Conservation (phyloP, 495 filamentous ascomycete species). For the Aspergillus incahuasiensis region DNA sequence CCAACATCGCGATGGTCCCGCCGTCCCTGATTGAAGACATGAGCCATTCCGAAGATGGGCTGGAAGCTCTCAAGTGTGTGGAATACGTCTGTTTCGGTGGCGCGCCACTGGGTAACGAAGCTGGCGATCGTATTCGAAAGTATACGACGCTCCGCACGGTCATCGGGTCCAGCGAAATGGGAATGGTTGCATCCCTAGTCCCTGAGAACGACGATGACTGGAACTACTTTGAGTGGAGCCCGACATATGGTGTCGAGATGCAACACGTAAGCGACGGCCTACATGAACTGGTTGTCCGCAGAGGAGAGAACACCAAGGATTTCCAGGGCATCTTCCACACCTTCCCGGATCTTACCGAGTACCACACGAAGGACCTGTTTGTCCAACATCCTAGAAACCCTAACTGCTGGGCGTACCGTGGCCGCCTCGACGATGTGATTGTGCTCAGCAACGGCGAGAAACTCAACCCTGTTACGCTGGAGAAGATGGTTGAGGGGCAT, state of each 20-base stretch:
- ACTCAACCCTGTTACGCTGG: slow-evolving; percentile 52
- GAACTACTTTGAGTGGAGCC: slow-evolving; percentile 4
- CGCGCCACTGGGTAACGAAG: slow-evolving; percentile 16
- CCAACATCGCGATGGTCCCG: slow-evolving; percentile 9
- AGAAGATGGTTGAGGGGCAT: slow-evolving; percentile 40
- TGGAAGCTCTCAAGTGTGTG: slow-evolving; percentile 1
- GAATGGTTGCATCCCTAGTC: slow-evolving; percentile 4
- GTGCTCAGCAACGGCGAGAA: slow-evolving; percentile 61
- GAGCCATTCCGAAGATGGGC: slow-evolving; percentile 4
- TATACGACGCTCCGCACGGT: slow-evolving; percentile 8
- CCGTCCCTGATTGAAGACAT: slow-evolving; percentile 21
- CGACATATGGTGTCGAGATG: slow-evolving; percentile 5
- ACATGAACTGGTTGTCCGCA: not conserved
- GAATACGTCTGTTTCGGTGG: slow-evolving; percentile 16
- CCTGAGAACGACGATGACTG: slow-evolving; percentile 23
- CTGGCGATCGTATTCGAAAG: slow-evolving; percentile 7
- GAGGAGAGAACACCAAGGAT: not conserved
- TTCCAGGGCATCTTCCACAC: slow-evolving; percentile 9
- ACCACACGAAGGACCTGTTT: slow-evolving; percentile 14
- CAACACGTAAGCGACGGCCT: slow-evolving; percentile 13
- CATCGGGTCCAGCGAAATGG: slow-evolving; percentile 21
- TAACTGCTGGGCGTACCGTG: slow-evolving; percentile 6
- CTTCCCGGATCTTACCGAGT: slow-evolving; percentile 14
- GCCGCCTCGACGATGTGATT: slow-evolving; percentile 49
- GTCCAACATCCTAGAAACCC: slow-evolving; percentile 6